These are phyloP conservation scores for Tribonema minus DNA, from an alignment of 108 stramenopile species.

Conservation along the genomic window DNA sequence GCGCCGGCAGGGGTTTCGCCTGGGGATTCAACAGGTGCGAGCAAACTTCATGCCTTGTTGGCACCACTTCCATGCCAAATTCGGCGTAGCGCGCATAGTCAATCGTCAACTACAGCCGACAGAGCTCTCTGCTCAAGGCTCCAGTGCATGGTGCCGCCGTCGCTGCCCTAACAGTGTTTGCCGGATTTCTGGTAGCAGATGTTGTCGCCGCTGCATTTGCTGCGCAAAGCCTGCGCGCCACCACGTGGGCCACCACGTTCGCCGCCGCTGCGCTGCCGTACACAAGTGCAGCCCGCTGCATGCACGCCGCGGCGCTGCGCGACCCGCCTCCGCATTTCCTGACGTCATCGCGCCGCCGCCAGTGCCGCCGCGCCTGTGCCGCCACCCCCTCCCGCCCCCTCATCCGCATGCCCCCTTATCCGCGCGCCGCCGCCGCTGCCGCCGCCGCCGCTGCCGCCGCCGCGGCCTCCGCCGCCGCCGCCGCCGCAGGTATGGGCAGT, in stretches of 20 bases:
- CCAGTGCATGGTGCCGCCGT: background rate
- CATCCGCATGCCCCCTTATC: too few relatives aligned
- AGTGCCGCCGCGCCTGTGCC: background rate
- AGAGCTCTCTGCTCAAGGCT: too few relatives aligned
- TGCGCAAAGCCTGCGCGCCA: too few relatives aligned
- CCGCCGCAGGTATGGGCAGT: background rate
- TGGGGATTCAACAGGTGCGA: conserved; percentile 46
- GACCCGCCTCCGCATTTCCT: too few relatives aligned
- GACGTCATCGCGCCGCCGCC: too few relatives aligned
- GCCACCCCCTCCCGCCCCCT: too few relatives aligned
- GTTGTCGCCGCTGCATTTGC: background rate
- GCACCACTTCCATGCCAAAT: background rate
- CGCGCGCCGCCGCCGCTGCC: background rate
- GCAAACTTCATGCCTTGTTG: background rate
- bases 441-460: background rate
- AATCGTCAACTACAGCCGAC: too few relatives aligned
- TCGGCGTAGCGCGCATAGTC: background rate
- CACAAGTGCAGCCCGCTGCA: too few relatives aligned
- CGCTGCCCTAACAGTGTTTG: background rate
- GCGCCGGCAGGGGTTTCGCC: conserved; percentile 35
- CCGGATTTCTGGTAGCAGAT: background rate
- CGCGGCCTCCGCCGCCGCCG: background rate
- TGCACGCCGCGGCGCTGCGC: too few relatives aligned
- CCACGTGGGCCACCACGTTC: background rate
- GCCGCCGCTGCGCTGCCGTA: too few relatives aligned